Evolutionary conservation across 768 basidiomycete genomes (phyloP).

Genomic region (Naganishia kalamii): DNA sequence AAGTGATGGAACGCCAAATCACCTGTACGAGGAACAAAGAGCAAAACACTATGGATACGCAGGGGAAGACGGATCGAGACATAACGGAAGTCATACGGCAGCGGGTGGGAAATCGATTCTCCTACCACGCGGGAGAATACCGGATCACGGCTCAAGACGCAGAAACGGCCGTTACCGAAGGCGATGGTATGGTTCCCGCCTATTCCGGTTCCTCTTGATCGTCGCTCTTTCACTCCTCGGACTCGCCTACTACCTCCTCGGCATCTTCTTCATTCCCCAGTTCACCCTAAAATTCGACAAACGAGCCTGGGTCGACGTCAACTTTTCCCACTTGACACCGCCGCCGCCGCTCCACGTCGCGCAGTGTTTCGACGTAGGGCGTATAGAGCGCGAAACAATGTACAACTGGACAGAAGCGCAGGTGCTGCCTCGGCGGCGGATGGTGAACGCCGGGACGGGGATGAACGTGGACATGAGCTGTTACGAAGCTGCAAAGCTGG

Average conservation of each 20-base stretch:
- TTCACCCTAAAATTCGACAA: conserved; percentile 9
- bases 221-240: background rate
- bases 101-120: background rate
- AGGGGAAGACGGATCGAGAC: background rate
- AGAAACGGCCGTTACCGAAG: background rate
- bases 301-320: background rate
- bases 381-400: conserved; percentile 32
- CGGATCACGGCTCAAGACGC: background rate
- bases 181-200: background rate
- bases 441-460: conserved; percentile 72
- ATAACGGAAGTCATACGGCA: background rate
- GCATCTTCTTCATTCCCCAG: background rate
- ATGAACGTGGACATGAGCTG: conserved; percentile 79
- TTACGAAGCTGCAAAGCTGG: conserved; percentile 83
- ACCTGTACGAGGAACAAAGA: conserved; percentile 7
- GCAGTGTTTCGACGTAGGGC: conserved; percentile 33
- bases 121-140: background rate
- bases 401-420: conserved; percentile 36
- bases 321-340: background rate
- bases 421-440: conserved; percentile 56
- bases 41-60: conserved; percentile 2
- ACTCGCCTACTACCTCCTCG: background rate
- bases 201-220: background rate
- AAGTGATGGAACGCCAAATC: background rate
- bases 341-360: conserved; percentile 10